Conservation (phyloP, 2,329 filamentous ascomycete genomes). For the Canariomyces notabilis region DNA sequence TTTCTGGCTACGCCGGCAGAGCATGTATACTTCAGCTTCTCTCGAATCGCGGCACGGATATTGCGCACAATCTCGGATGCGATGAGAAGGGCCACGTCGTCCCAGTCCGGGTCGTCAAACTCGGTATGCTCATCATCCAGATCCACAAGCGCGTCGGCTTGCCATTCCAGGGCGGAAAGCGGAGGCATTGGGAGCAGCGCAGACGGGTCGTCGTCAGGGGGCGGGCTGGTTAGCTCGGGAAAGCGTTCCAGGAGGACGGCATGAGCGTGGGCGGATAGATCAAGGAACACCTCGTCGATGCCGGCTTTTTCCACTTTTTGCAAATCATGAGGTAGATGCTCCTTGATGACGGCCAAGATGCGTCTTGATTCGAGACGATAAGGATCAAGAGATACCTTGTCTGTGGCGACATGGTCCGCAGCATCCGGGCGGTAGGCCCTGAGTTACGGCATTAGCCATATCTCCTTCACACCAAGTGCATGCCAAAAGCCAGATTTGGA, state of each 20-base stretch:
- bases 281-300: slow-evolving; percentile 93
- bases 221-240: slow-evolving; percentile 61
- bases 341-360: slow-evolving; percentile 76
- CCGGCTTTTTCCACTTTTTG: slow-evolving; percentile 88
- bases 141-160: slow-evolving; percentile 75
- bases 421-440: slow-evolving; percentile 80
- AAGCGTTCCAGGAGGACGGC: slow-evolving; percentile 69
- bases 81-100: slow-evolving; percentile 81
- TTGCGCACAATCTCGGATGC: slow-evolving; percentile 83
- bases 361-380: slow-evolving; percentile 80
- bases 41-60: slow-evolving; percentile 63
- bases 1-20: slow-evolving; percentile 85
- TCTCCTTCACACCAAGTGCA: too few species aligned
- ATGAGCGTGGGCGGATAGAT: slow-evolving; percentile 82
- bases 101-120: slow-evolving; percentile 85
- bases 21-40: slow-evolving; percentile 79
- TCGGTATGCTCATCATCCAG: slow-evolving; percentile 68
- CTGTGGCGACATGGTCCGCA: slow-evolving; percentile 70
- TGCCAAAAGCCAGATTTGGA: background rate
- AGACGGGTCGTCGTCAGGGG: slow-evolving; percentile 68
- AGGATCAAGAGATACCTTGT: slow-evolving; percentile 92
- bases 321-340: slow-evolving; percentile 57
- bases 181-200: slow-evolving; percentile 68
- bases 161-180: slow-evolving; percentile 71
- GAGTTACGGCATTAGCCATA: background rate